Evolutionary conservation across 306 rosid genomes (phyloP), one percentile per base, ranked within the genome.

Genomic region (Herpetospermum pedunculosum): DNA sequence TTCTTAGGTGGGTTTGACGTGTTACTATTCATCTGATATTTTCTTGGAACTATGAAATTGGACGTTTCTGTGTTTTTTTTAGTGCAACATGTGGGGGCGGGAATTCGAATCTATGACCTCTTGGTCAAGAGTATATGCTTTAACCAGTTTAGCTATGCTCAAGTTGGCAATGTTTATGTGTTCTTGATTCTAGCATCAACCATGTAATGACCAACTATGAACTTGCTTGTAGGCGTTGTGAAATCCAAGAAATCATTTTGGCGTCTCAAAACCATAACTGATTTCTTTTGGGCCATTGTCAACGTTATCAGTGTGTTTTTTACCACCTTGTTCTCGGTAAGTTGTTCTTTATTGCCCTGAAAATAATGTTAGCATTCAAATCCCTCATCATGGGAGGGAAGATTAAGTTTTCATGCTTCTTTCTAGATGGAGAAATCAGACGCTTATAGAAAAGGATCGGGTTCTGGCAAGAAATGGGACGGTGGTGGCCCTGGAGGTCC

Each of bases 401-500:
- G 29, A 30, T 71, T 29, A 29, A 70, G 6, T 71, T 48, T 2
- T 4, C 16, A 19, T 38, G 1, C 54, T 68, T 19, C 19, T 40
- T 54, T 74, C 30, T 55, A 74, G 77, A 74, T 89, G 95, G 97
- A 94, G 81, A 91, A 91, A 78, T 88, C 99, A 2, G 99, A 94
- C 64, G 86, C 91, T 48, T 94, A 94, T 81, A 83, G 88, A 81
- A 94, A 91, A 78, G 89, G 97, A 47, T 79, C 91, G 2, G 90
- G 83, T 63, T 71, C 89, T 50, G 78, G 87, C 53, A 94, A 94
- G 91, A 91, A 94, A 81, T 85, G 92, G 92, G 92, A 89, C 76
- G 92, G 96, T 0, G 96, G 96, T 68, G 89, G 89, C 30, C 96
- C 96, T 0, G 96, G 98, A 75, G 98, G 96, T 14, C 88, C 90